Percentiles rank a stretch among this genome's conserved stretches.
Conservation (phyloP, 2,329 filamentous ascomycete species). For the Sporothrix curviconia region DNA sequence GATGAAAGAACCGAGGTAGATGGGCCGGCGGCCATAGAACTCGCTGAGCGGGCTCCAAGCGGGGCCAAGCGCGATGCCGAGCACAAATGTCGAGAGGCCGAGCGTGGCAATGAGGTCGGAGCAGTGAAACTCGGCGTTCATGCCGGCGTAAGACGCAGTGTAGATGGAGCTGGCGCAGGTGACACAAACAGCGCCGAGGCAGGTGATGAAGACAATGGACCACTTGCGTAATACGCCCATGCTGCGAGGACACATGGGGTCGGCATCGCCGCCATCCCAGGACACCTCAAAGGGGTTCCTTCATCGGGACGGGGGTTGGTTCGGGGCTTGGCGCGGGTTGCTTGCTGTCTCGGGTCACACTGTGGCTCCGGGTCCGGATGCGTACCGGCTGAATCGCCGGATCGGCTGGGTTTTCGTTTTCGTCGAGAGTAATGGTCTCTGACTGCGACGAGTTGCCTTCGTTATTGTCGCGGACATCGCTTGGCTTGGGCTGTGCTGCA, state of each 20-base stretch:
- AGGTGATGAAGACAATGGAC: conserved; percentile 70
- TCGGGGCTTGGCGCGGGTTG: neutral
- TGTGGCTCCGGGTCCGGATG: neutral
- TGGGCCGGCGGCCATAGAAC: conserved; percentile 76
- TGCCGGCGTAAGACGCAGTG: conserved; percentile 71
- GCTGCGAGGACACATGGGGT: conserved; percentile 68
- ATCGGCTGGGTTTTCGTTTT: neutral
- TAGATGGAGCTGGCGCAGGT: conserved; percentile 73
- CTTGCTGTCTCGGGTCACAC: neutral
- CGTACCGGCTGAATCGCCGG: neutral
- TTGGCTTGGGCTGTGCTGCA: neutral
- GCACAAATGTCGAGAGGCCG: conserved; percentile 75
- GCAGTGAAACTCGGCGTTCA: conserved; percentile 66
- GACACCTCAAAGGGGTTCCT: conserved; percentile 58
- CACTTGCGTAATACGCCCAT: conserved; percentile 64
- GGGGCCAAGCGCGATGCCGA: conserved; percentile 62
- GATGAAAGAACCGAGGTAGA: conserved; percentile 69
- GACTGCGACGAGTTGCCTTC: neutral
- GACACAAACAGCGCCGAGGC: conserved; percentile 72
- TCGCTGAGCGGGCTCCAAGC: conserved; percentile 61
- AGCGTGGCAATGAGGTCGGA: conserved; percentile 68
- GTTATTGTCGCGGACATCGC: neutral
- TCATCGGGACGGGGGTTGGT: neutral
- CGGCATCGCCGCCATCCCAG: conserved; percentile 66
- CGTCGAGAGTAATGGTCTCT: neutral